Conservation (phyloP, 495 filamentous ascomycete species). For the Neurospora sp. region DNA sequence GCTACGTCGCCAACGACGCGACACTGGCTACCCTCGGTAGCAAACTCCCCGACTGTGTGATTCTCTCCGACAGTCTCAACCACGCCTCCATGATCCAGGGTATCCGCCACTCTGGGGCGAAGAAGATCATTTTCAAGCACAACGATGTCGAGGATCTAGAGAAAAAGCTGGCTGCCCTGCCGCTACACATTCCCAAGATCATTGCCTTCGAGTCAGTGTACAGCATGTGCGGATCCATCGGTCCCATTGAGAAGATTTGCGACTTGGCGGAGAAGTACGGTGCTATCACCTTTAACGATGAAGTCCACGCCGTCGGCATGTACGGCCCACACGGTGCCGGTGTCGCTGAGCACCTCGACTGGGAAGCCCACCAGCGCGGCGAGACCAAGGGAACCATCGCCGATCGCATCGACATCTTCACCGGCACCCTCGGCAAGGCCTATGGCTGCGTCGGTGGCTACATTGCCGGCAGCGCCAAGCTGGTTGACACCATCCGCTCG, state of each 20-base stretch:
- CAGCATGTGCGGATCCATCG: constrained; percentile 97
- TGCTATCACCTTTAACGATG: constrained; percentile 92
- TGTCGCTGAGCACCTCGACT: constrained; percentile 95
- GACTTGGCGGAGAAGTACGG: constrained; percentile 96
- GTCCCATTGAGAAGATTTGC: constrained; percentile 89
- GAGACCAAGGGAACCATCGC: constrained; percentile 74
- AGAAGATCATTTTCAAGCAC: constrained; percentile 97
- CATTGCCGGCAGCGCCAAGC: constrained; percentile 78
- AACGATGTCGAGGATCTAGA: constrained; percentile 89
- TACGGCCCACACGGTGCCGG: constrained; percentile 94
- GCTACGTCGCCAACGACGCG: constrained; percentile 97
- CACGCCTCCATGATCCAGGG: constrained; percentile 99
- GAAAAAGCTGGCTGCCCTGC: constrained; percentile 78
- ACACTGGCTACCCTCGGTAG: constrained; percentile 92
- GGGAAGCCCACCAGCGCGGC: constrained; percentile 61
- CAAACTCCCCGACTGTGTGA: constrained; percentile 93
- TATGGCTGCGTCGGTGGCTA: constrained; percentile 98
- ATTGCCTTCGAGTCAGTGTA: constrained; percentile 98
- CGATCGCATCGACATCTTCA: constrained; percentile 96
- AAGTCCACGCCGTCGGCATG: constrained; percentile 98
- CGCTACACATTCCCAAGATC: constrained; percentile 80
- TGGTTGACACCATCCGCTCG: constrained; percentile 93
- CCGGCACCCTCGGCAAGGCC: constrained; percentile 91
- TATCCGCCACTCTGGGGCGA: constrained; percentile 90
- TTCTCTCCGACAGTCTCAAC: constrained; percentile 89